These are phyloP conservation scores for Aspergillus versicolor DNA, from an alignment of 2,329 filamentous ascomycete genomes.

Conservation along the genomic window DNA sequence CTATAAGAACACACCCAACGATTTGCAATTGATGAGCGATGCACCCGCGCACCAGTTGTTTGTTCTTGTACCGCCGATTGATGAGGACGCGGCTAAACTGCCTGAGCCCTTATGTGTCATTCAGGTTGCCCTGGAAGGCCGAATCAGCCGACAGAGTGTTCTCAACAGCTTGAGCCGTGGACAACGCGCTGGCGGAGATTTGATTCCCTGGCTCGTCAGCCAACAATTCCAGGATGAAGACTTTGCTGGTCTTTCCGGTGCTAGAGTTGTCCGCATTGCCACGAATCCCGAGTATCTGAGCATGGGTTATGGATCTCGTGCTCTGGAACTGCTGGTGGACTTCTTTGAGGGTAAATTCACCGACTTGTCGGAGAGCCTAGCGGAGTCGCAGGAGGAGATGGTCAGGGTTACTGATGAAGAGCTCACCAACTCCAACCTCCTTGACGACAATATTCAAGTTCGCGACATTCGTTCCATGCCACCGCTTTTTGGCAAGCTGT, in stretches of 20 bases:
- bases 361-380: conserved; percentile 71
- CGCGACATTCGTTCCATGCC: conserved; percentile 90
- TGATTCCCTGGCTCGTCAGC: conserved; percentile 96
- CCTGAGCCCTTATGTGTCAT: conserved; percentile 94
- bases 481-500: conserved; percentile 83
- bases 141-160: conserved; percentile 90
- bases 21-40: conserved; percentile 98
- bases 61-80: conserved; percentile 83
- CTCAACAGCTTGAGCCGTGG: conserved; percentile 86
- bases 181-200: conserved; percentile 82
- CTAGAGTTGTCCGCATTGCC: conserved; percentile 88
- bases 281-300: conserved; percentile 90
- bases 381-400: conserved; percentile 57
- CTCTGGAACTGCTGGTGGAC: conserved; percentile 80
- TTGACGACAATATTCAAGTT: conserved; percentile 85
- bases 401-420: conserved; percentile 79
- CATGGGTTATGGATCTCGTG: conserved; percentile 92
- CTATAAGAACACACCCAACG: conserved; percentile 97
- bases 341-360: conserved; percentile 95
- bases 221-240: conserved; percentile 98
- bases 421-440: conserved; percentile 70
- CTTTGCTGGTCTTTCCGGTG: conserved; percentile 89
- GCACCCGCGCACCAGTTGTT: conserved; percentile 95
- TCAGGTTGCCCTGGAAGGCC: conserved; percentile 89
- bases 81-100: conserved; percentile 72